Percentiles rank a stretch among this genome's conserved stretches.
These are phyloP conservation scores for Mycena venus DNA, from an alignment of 768 basidiomycete species.

Conservation along the genomic window DNA sequence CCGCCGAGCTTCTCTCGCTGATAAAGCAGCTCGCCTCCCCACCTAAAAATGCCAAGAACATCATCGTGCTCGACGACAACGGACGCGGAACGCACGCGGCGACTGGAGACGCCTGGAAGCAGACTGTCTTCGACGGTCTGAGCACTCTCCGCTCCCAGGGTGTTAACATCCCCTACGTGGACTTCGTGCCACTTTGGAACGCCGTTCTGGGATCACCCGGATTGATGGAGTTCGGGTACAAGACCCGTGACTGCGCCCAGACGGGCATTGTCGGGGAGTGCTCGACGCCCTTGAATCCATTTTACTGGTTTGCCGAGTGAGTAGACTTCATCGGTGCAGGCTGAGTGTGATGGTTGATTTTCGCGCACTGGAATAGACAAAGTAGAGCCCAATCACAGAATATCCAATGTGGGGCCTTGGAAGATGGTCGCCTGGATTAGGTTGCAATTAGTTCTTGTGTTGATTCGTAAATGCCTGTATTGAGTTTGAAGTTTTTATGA, in stretches of 20 bases:
- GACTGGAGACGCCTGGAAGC: conserved; percentile 62
- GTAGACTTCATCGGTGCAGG: no score
- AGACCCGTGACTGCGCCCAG: conserved; percentile 51
- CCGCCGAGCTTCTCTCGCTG: conserved; percentile 57
- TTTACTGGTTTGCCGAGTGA: conserved; percentile 67
- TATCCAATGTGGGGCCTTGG: no score
- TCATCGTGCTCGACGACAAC: conserved; percentile 65
- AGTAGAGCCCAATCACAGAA: no score
- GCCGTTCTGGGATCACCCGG: conserved; percentile 63
- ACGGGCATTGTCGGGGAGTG: conserved; percentile 49
- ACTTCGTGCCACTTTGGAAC: conserved; percentile 65
- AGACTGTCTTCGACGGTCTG: conserved; percentile 59
- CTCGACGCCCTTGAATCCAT: conserved; percentile 60
- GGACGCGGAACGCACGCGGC: conserved; percentile 58
- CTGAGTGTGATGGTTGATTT: no score
- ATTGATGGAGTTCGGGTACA: conserved; percentile 62
- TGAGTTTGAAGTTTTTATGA: no score
- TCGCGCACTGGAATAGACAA: no score
- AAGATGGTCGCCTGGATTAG: no score
- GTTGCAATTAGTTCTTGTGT: no score
- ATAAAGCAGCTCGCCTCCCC: conserved; percentile 60
- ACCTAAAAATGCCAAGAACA: conserved; percentile 64
- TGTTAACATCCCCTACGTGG: conserved; percentile 59
- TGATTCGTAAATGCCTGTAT: no score
- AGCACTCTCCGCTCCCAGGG: conserved; percentile 45